Evolutionary conservation across 306 rosid species (phyloP), one percentile per base, ranked within the genome.

Genomic region (Fragaria vesca): DNA sequence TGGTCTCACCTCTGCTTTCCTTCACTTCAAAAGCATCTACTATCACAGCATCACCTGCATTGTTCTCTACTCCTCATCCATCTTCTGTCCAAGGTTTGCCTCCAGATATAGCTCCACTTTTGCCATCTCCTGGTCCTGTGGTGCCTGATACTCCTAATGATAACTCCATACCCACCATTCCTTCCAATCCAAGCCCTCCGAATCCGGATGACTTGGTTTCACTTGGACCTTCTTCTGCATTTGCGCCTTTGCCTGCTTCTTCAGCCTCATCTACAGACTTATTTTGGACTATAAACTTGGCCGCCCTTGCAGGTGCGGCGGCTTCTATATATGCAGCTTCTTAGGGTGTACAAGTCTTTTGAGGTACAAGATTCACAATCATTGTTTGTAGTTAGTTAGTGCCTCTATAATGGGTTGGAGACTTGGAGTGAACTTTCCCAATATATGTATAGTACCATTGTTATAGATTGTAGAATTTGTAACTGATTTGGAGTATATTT

Each of bases 141-240:
- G 82, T 75, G 36, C 72, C 88, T 66, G 84, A 92, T 2, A 82
- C 89, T 67, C 90, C 98, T 30, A 45, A 85, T 75, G 89, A 87
- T 38, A 83, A 88, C 69, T 86, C 88, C 16, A 83, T 85, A 26
- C 91, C 97, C 83, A 90, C 87, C 77, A 91, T 94, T 81, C 96
- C 98, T 74, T 89, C 98, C 42, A 91, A 81, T 79, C 97, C 90
- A 55, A 91, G 98, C 81, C 97, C 98, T 78, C 93, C 92, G 58
- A 90, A 91, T 82, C 98, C 96, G 36, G 97, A 93, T 77, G 91
- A 86, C 5, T 52, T 40, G 8, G 72, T 46, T 2, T 86, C 93
- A 1, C 79, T 78, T 1, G 96, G 91, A 17, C 92, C 98, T 16
- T 72, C 78, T 55, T 70, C 85, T 69, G 92, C 97, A 24, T 76